A percentile compares a stretch with the other conserved stretches of the same genome.
Conservation (phyloP, 805 yeast genomes). For the Yarrowia sp. region DNA sequence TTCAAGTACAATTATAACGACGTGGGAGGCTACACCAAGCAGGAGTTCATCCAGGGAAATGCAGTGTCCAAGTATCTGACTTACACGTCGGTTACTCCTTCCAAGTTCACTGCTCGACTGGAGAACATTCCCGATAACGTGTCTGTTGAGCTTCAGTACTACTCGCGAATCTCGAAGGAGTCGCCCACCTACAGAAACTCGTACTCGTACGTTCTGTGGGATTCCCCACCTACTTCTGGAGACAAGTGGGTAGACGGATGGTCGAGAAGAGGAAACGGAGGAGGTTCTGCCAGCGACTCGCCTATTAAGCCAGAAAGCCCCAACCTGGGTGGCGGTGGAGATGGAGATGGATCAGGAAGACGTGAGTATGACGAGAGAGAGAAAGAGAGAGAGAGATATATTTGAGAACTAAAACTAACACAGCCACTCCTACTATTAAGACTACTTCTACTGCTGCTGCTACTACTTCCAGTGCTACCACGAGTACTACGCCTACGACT, state of each 20-base stretch:
- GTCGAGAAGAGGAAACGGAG: conserved; percentile 6
- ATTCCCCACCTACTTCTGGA: background rate
- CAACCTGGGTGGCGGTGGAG: conserved; percentile 17
- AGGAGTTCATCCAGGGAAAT: background rate
- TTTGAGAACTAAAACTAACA: background rate
- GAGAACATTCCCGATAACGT: conserved; percentile 25
- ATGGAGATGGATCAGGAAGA: conserved; percentile 5
- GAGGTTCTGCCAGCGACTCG: background rate
- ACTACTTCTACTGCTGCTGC: background rate
- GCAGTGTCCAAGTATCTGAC: conserved; percentile 13
- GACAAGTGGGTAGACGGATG: background rate
- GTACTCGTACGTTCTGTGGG: background rate
- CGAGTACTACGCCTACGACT: background rate
- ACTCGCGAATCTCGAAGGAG: background rate
- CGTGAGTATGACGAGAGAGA: conserved; percentile 4
- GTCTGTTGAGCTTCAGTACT: conserved; percentile 3
- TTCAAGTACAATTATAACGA: conserved; percentile 9
- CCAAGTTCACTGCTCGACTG: background rate
- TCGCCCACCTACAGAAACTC: conserved; percentile 1
- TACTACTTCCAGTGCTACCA: background rate
- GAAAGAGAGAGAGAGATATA: background rate
- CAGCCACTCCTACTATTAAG: conserved; percentile 9
- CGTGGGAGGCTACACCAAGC: background rate
- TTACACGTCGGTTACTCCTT: background rate
- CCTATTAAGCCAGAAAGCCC: background rate